Evolutionary conservation across 2,329 filamentous ascomycete genomes (phyloP).

Genomic region (Colletotrichum sp.): DNA sequence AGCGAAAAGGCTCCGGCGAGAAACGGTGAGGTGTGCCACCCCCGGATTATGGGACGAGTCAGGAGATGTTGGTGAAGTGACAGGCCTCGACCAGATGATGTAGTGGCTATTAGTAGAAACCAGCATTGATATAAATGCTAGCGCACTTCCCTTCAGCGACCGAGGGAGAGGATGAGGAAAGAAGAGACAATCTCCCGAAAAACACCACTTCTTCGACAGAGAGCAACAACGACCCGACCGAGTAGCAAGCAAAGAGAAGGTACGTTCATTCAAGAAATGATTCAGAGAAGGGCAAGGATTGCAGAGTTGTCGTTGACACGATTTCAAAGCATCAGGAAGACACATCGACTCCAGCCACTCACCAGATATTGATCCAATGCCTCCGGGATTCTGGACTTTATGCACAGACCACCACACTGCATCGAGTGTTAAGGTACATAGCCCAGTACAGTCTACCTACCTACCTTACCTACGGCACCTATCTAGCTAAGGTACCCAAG

Average conservation of each 20-base stretch:
- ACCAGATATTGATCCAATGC: background rate
- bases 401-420: background rate
- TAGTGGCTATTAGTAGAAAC: background rate
- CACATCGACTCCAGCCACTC: background rate
- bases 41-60: conserved; percentile 18
- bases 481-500: background rate
- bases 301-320: background rate
- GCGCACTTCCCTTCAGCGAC: conserved; percentile 1
- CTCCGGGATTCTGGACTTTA: background rate
- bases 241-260: conserved; percentile 1
- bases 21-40: background rate
- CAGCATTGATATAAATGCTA: conserved; percentile 17
- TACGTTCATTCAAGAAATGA: background rate
- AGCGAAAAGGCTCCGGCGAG: background rate
- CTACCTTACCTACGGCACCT: no score
- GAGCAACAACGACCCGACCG: background rate
- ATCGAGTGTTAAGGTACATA: background rate
- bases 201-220: background rate
- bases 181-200: background rate
- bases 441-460: no score
- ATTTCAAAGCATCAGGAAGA: background rate
- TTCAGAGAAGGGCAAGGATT: background rate
- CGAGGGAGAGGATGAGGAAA: background rate
- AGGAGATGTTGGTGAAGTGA: conserved; percentile 18
- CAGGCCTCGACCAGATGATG: conserved; percentile 13